Base-by-base conservation (phyloP, 257 asterid genomes). In the Solanum appendiculatum region DNA sequence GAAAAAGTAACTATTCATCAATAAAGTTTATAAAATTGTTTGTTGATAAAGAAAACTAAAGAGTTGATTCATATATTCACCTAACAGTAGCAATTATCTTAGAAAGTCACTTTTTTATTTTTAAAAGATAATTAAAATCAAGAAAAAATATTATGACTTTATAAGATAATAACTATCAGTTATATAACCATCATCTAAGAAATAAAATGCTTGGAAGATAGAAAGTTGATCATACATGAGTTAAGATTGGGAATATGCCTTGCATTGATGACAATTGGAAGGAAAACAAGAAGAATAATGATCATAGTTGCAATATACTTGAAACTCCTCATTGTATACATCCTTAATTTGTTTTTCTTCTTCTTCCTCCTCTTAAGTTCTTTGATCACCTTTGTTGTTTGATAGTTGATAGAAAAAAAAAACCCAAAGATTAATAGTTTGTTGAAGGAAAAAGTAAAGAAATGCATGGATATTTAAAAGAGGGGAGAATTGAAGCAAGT, bases 401-500 rank as follows among this genome's bases (percentile, higher is more conserved):
- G 58, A 13, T 15, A 36, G 11, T 21, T 25, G 9, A 69, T 72
- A 1, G 25, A 29, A 18, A 36, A 34, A 69, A 14, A 34, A 46
- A 15, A 9, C 36, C 2, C 3, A 5, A 48, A 51, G 46, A 37
- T 31, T 29, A 18, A 54, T 54, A 25, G 6, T 56, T 84, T 29
- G 60, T 37, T 27, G 40, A 20, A 44, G 75, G 75, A 34, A 82
- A 44, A 39, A 10, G 85, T 25, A 82, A 37, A 29, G 68, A 51
- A 82, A 20, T 31, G 60, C 8, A 70, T 75, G 78, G 39, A 68
- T 91, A 86, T 93, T 89, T 90, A 92, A 89, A 80, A 39, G 83
- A 18, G 20, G 34, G 20, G 60, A 39, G 93, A 20, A 91, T 92
- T 94, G 94, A 94, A 93, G 93, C 94, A 91, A 91, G 90, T 95